Conservation (phyloP, 768 basidiomycete species). For the Peribolospora kevripleyi region DNA sequence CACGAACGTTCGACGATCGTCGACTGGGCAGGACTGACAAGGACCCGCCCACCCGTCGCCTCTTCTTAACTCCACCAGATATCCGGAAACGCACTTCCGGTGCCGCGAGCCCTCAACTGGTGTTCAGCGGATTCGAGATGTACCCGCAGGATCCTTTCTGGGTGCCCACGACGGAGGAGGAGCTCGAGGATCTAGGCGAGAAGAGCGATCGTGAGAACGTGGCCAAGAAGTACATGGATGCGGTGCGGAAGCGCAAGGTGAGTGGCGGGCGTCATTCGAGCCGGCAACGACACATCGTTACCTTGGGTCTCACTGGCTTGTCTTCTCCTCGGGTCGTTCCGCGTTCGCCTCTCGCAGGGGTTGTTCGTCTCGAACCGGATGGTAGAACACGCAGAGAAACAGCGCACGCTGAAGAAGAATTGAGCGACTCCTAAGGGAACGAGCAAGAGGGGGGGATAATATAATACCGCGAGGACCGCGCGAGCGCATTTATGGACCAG, state of each 20-base stretch:
- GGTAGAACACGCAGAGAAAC: constrained; percentile 90
- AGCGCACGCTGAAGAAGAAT: constrained; percentile 43
- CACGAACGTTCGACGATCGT: background rate
- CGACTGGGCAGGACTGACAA: no score
- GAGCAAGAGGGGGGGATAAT: no score
- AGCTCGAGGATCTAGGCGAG: constrained; percentile 86
- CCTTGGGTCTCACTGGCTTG: background rate
- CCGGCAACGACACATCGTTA: background rate
- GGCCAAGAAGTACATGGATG: constrained; percentile 82
- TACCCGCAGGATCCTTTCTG: constrained; percentile 73
- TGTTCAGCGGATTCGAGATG: constrained; percentile 90
- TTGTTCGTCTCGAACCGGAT: constrained; percentile 88
- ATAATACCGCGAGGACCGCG: no score
- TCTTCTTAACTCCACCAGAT: constrained; percentile 27
- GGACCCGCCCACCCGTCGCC: background rate
- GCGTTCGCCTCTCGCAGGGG: constrained; percentile 24
- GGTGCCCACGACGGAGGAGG: constrained; percentile 92
- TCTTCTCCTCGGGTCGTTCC: background rate
- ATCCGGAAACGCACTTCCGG: constrained; percentile 91
- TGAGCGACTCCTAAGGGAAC: no score
- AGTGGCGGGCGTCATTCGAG: background rate
- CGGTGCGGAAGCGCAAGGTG: constrained; percentile 55
- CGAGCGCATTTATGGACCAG: no score
- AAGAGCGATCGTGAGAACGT: constrained; percentile 81
- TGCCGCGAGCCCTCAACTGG: constrained; percentile 85